A percentile compares a stretch with the other conserved stretches of the same genome.
phyloP scores from a whole-genome alignment of 257 asterid genomes.

The Jasminum sambac region DNA sequence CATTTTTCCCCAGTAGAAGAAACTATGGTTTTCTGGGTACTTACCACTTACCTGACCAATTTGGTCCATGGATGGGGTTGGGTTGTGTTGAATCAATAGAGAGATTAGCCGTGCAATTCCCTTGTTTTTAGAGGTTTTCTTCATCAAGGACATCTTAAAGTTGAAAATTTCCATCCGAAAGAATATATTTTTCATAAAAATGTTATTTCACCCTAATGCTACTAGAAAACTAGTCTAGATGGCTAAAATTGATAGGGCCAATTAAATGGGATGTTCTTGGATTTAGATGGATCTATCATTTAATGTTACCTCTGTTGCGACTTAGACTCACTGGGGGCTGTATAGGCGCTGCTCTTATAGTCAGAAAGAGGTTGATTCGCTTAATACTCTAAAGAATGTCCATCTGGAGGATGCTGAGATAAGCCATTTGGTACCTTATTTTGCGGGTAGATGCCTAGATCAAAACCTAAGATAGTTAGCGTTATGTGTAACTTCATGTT shows the following conservation, averaged over 20 bases:
- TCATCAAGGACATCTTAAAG: neutral
- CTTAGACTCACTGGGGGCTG: no score
- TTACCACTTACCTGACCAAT: neutral
- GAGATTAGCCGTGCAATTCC: neutral
- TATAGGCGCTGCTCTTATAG: neutral
- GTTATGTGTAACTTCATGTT: neutral
- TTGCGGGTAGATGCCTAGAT: neutral
- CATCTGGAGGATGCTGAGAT: neutral
- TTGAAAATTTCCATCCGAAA: neutral
- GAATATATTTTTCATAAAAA: neutral
- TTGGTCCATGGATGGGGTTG: neutral
- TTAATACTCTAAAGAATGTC: neutral
- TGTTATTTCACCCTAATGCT: no score
- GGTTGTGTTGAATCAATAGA: neutral
- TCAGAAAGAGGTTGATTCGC: neutral
- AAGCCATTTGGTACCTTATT: neutral
- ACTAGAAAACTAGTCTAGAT: no score
- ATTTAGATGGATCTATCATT: no score
- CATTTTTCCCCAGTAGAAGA: conserved; percentile 8
- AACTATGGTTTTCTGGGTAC: neutral
- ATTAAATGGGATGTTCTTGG: no score
- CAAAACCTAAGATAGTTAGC: neutral
- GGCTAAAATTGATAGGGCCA: no score
- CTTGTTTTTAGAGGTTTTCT: neutral
- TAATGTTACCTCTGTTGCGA: no score